Base-by-base conservation (phyloP, 768 basidiomycete species). In the Auriscalpium vulgare region DNA sequence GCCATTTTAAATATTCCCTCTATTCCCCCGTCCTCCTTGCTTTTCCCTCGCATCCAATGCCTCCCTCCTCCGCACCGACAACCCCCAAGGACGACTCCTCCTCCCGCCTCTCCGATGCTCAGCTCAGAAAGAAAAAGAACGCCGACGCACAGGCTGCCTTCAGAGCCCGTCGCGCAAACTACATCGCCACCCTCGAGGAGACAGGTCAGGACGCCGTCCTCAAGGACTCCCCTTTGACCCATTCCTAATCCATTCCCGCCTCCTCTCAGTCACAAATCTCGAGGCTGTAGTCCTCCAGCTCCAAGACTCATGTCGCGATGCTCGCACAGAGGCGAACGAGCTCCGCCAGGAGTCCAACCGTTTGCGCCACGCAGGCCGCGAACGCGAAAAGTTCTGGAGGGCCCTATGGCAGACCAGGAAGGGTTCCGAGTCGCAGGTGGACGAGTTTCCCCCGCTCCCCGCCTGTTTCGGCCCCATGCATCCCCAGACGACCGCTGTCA, bases 141-240 rank as follows among this genome's bases (percentile, higher is more conserved):
- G 90, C 90, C 37, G 87, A 91, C 66, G 90, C 90, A 2, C 90
- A 92, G 71, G 89, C 90, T 53, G 88, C 88, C 57, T 91, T 91
- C 69, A 78, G 88, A 60, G 86, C 85, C 50, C 73, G 88, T 62
- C 79, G 90, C 61, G 88, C 87, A 50, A 91, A 88, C 70, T 92
- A 92, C 69, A 92, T 92, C 66, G 82, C 87, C 45, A 91, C 88
- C 11, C 80, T 92, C 59, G 90, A 92, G 69, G 89, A 89, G 67
- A 89, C 89, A 75, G 75, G 75, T 75, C 55, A 50, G 73, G 60
- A n/a, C 51, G 13, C 47, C 51, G 38, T 55, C 59, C 50, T 47
- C 47, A 38, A 51, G 16, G 51, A 48, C 40, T 54, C 46, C n/a
- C 36, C 51, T 49, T 37, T 37, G 52, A n/a, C 54, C 36, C 36